Percentiles rank a stretch among this genome's conserved stretches.
Evolutionary conservation across 768 basidiomycete species (phyloP).

Genomic region (Saitozyma sp.): DNA sequence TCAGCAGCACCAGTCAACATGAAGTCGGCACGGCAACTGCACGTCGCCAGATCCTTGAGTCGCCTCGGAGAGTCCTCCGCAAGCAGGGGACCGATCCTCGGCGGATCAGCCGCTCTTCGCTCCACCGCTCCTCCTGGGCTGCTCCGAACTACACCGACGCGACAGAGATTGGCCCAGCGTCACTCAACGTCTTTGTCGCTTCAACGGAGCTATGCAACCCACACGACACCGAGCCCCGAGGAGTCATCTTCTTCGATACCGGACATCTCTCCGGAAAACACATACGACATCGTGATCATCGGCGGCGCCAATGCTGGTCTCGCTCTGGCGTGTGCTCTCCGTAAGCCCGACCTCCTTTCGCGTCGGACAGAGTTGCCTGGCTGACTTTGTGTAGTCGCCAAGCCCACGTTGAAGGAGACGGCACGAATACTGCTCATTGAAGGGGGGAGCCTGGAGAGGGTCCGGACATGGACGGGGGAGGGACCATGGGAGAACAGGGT

Average conservation of each 20-base stretch:
- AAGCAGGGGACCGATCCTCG: no score
- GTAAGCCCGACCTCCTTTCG: constrained; percentile 56
- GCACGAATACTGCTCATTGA: constrained; percentile 74
- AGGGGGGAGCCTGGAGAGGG: constrained; percentile 70
- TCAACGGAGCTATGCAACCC: no score
- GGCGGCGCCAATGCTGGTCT: constrained; percentile 92
- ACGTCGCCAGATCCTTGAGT: no score
- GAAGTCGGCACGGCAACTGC: no score
- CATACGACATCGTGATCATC: constrained; percentile 84
- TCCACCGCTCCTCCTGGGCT: no score
- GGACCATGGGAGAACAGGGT: constrained; percentile 52
- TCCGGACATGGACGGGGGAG: constrained; percentile 64
- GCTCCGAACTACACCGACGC: no score
- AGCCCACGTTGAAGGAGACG: constrained; percentile 58
- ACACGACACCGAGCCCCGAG: background rate
- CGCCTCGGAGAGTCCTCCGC: no score
- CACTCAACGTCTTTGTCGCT: no score
- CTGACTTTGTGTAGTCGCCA: constrained; percentile 58
- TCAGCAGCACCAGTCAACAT: no score
- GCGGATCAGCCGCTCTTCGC: no score
- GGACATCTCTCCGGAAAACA: constrained; percentile 35
- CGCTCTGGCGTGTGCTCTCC: constrained; percentile 79
- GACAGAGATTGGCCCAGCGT: no score
- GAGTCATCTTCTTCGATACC: constrained; percentile 3
- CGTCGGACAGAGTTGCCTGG: background rate